phyloP scores from a whole-genome alignment of 1,284 basidiomycete genomes.

The Pisolithus thermaeus region DNA sequence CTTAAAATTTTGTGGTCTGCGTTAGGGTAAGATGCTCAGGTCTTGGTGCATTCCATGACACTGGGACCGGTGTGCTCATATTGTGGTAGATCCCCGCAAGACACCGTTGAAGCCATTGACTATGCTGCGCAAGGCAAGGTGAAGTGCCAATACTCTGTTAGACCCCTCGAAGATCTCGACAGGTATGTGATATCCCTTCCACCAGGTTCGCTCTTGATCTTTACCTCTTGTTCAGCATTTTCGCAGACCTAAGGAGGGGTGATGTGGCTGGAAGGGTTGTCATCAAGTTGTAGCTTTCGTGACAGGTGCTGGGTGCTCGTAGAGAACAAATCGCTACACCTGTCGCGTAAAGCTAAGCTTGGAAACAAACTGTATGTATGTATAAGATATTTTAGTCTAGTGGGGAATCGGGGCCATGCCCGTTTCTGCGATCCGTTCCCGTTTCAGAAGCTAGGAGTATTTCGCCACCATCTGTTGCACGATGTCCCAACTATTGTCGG shows the following conservation, averaged over 20 bases:
- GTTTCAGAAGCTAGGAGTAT: neutral
- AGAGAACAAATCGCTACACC: too few species aligned
- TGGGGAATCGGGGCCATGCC: too few species aligned
- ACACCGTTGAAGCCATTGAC: slow-evolving; percentile 58
- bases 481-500: neutral
- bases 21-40: slow-evolving; percentile 40
- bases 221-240: slow-evolving; percentile 21
- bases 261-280: slow-evolving; percentile 33
- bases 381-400: too few species aligned
- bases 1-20: slow-evolving; percentile 55
- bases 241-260: slow-evolving; percentile 29
- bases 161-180: slow-evolving; percentile 45
- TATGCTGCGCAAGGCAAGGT: slow-evolving; percentile 63
- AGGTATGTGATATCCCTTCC: slow-evolving; percentile 27
- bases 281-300: slow-evolving; percentile 22
- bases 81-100: slow-evolving; percentile 46
- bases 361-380: too few species aligned
- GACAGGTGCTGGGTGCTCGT: neutral
- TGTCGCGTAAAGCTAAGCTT: too few species aligned
- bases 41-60: neutral
- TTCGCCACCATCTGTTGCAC: neutral
- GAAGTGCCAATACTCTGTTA: slow-evolving; percentile 44
- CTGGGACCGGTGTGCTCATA: neutral
- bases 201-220: neutral
- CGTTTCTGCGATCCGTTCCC: too few species aligned